Percentiles rank a stretch among this genome's conserved stretches.
phyloP scores from a whole-genome alignment of 805 yeast species.

The Zygosaccharomyces rouxii region DNA sequence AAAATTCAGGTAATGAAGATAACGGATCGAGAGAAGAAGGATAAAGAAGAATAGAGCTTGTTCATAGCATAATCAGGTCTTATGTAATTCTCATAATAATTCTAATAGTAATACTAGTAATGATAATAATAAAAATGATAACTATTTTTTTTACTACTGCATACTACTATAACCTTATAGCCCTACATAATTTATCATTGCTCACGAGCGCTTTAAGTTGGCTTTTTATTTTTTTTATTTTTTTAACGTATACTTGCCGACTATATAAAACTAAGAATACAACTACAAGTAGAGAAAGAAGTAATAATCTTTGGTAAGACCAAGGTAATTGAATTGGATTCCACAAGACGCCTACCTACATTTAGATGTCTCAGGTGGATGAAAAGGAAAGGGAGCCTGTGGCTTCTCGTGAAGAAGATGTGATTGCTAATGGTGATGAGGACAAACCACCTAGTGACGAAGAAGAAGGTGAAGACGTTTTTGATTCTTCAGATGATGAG shows the following conservation, averaged over 20 bases:
- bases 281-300: background rate
- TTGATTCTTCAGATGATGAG: slow-evolving; percentile 85
- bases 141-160: too few relatives aligned
- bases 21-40: background rate
- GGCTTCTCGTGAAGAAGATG: slow-evolving; percentile 21
- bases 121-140: background rate
- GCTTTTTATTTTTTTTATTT: background rate
- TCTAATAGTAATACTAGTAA: background rate
- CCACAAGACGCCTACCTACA: background rate
- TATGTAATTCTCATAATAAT: background rate
- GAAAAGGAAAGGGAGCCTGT: slow-evolving; percentile 9
- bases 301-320: background rate
- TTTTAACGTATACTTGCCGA: background rate
- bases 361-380: slow-evolving; percentile 11
- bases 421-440: slow-evolving; percentile 40
- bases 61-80: background rate
- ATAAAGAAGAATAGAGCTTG: background rate
- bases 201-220: background rate
- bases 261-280: background rate
- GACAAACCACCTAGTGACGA: slow-evolving; percentile 38
- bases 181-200: background rate
- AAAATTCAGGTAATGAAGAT: slow-evolving; percentile 12
- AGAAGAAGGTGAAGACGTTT: slow-evolving; percentile 45
- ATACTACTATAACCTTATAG: background rate
- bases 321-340: background rate